Evolutionary conservation across 2,329 filamentous ascomycete species (phyloP).

Genomic region (Diaporthe vexans): DNA sequence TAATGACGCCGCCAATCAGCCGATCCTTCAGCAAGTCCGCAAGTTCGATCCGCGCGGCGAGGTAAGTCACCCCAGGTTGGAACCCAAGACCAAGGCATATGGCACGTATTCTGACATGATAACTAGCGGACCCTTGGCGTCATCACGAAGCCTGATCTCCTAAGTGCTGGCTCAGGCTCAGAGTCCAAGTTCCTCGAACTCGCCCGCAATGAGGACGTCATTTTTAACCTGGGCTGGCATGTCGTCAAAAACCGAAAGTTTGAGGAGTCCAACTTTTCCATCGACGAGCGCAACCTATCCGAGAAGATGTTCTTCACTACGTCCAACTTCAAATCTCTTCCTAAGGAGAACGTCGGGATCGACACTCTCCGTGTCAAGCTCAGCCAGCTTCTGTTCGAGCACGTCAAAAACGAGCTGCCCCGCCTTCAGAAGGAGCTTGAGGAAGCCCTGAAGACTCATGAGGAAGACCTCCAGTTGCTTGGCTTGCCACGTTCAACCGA

Average conservation of each 20-base stretch:
- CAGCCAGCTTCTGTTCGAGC: constrained; percentile 29
- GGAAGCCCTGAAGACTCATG: not conserved
- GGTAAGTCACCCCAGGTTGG: not conserved
- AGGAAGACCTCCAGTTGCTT: not conserved
- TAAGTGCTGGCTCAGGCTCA: not conserved
- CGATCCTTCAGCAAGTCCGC: constrained; percentile 12
- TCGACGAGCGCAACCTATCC: constrained; percentile 1
- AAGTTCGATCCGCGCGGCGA: constrained; percentile 24
- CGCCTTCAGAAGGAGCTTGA: constrained; percentile 4
- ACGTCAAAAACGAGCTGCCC: constrained; percentile 21
- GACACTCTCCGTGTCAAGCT: not conserved
- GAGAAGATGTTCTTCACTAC: not conserved
- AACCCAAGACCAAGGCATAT: no score
- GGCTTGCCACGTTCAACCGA: not conserved
- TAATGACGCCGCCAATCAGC: constrained; percentile 36
- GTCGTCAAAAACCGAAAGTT: constrained; percentile 74
- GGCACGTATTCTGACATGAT: no score
- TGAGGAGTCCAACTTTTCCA: constrained; percentile 49
- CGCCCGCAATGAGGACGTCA: constrained; percentile 28
- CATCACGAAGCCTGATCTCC: constrained; percentile 25
- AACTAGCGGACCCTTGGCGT: constrained; percentile 13
- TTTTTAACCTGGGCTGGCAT: constrained; percentile 51
- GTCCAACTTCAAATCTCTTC: not conserved
- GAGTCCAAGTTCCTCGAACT: constrained; percentile 29
- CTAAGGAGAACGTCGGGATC: constrained; percentile 16